These are phyloP conservation scores for Tylopilus orsonianus DNA, from an alignment of 1,284 basidiomycete genomes.

Conservation along the genomic window DNA sequence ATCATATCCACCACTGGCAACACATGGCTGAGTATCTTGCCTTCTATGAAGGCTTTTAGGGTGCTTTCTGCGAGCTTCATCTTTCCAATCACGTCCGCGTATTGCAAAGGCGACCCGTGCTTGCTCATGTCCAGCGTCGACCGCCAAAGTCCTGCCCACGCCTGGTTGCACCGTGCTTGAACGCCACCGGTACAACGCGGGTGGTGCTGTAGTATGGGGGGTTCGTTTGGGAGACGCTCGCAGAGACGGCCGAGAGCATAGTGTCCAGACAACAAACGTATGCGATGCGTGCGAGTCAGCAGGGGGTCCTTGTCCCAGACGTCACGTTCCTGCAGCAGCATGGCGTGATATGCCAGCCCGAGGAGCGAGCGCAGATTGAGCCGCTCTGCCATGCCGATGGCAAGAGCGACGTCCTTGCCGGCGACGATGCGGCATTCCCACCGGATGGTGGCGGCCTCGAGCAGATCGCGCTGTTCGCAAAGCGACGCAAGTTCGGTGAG, in stretches of 20 bases:
- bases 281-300: slow-evolving; percentile 40
- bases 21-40: slow-evolving; percentile 40
- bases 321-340: slow-evolving; percentile 43
- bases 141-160: slow-evolving; percentile 43
- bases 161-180: slow-evolving; percentile 43
- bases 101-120: slow-evolving; percentile 36
- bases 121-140: slow-evolving; percentile 38
- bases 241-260: slow-evolving; percentile 43
- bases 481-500: slow-evolving; percentile 47
- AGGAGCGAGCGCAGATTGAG: slow-evolving; percentile 42
- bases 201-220: slow-evolving; percentile 40
- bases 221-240: slow-evolving; percentile 39
- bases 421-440: slow-evolving; percentile 45
- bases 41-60: slow-evolving; percentile 42
- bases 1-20: slow-evolving; percentile 41
- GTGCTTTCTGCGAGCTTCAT: slow-evolving; percentile 42
- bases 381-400: slow-evolving; percentile 42
- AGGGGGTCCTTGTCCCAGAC: slow-evolving; percentile 41
- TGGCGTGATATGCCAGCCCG: slow-evolving; percentile 43
- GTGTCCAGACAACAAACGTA: slow-evolving; percentile 44
- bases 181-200: slow-evolving; percentile 38
- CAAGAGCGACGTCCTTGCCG: slow-evolving; percentile 44
- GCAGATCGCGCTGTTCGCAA: slow-evolving; percentile 44
- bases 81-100: slow-evolving; percentile 41
- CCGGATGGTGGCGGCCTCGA: slow-evolving; percentile 38